Percentiles rank a stretch among this genome's conserved stretches.
phyloP scores from a whole-genome alignment of 2,329 filamentous ascomycete genomes.

The Leptoxyphium fumago region DNA sequence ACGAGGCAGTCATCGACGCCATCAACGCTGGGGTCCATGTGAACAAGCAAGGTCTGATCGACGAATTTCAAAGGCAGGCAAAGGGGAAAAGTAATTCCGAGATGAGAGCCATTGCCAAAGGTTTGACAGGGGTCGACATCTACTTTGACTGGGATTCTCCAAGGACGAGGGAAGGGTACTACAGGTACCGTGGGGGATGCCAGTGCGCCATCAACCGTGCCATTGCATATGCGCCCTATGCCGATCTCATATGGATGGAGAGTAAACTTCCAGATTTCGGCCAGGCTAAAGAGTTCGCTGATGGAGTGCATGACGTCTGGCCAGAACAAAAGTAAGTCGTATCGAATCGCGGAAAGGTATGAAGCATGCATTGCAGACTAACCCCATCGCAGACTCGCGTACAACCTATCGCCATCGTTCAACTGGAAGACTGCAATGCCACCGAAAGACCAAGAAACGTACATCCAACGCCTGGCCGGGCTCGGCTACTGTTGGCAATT shows the following conservation, averaged over 20 bases:
- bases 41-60: constrained; percentile 54
- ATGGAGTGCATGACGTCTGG: constrained; percentile 85
- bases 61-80: constrained; percentile 49
- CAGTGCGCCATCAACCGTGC: constrained; percentile 84
- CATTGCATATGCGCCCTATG: constrained; percentile 77
- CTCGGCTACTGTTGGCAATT: constrained; percentile 99
- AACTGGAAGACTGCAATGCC: constrained; percentile 99
- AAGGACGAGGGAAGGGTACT: constrained; percentile 87
- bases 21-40: constrained; percentile 54
- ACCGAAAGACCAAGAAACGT: constrained; percentile 84
- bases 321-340: constrained; percentile 79
- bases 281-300: constrained; percentile 85
- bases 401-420: constrained; percentile 97
- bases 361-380: background rate
- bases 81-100: constrained; percentile 80
- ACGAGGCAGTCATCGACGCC: constrained; percentile 71
- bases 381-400: constrained; percentile 53
- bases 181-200: constrained; percentile 80
- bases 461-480: constrained; percentile 73
- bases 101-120: constrained; percentile 63
- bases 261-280: constrained; percentile 84
- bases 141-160: constrained; percentile 94
- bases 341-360: background rate
- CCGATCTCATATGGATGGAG: constrained; percentile 98
- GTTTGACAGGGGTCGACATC: constrained; percentile 63